These are phyloP conservation scores for Tephrocybe rancida DNA, from an alignment of 768 basidiomycete species.

Conservation along the genomic window DNA sequence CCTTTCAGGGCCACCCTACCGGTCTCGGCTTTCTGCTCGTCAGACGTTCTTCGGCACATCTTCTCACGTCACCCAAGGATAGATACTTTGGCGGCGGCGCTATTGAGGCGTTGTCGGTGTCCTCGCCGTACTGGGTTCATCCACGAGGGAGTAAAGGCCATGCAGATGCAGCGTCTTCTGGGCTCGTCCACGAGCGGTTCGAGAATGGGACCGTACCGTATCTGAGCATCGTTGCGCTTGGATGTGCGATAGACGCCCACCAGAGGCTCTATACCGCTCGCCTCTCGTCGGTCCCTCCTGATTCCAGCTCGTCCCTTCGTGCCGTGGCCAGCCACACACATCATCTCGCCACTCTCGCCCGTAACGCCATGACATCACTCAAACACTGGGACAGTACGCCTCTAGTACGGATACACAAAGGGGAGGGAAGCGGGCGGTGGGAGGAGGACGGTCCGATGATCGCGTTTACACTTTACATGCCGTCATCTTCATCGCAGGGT, in stretches of 20 bases:
- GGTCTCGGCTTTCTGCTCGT: slow-evolving; percentile 17
- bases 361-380: neutral
- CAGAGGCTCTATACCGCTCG: slow-evolving; percentile 9
- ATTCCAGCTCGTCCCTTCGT: slow-evolving; percentile 5
- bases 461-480: slow-evolving; percentile 15
- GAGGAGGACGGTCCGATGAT: slow-evolving; percentile 17
- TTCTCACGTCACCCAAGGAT: neutral
- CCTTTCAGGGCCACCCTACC: slow-evolving; percentile 14
- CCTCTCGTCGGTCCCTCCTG: neutral
- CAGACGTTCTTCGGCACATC: slow-evolving; percentile 16
- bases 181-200: slow-evolving; percentile 11
- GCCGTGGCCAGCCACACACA: slow-evolving; percentile 13
- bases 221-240: slow-evolving; percentile 11
- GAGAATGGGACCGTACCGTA: slow-evolving; percentile 17
- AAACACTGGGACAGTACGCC: slow-evolving; percentile 13
- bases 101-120: slow-evolving; percentile 14
- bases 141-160: slow-evolving; percentile 12
- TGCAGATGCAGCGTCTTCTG: neutral
- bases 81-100: slow-evolving; percentile 16
- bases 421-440: slow-evolving; percentile 15
- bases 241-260: slow-evolving; percentile 13
- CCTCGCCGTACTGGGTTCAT: slow-evolving; percentile 14
- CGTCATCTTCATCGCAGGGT: slow-evolving; percentile 3
- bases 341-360: slow-evolving; percentile 4
- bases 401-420: slow-evolving; percentile 13